Evolutionary conservation across 106 monocot species (phyloP).

Genomic region (Iris macrosiphon): DNA sequence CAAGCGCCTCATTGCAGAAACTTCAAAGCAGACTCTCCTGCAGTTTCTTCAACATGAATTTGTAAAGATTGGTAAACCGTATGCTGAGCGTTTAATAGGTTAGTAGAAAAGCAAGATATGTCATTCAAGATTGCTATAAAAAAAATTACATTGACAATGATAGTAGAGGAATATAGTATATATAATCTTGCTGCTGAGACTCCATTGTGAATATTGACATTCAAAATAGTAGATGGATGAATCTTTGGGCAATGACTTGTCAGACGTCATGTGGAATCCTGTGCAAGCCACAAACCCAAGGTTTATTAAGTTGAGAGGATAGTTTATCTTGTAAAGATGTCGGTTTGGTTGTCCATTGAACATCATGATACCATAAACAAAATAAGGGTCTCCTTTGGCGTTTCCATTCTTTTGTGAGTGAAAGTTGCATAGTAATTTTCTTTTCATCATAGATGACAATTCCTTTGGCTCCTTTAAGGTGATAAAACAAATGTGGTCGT

Average conservation of each 20-base stretch:
- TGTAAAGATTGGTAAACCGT: conserved; percentile 88
- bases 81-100: conserved; percentile 97
- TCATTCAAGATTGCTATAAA: not conserved
- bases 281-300: too few relatives aligned
- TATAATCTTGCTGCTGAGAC: too few relatives aligned
- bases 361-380: not conserved
- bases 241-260: too few relatives aligned
- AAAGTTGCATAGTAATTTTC: too few relatives aligned
- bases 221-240: not conserved
- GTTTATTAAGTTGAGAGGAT: too few relatives aligned
- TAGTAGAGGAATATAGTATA: too few relatives aligned
- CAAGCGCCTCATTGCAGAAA: conserved; percentile 83
- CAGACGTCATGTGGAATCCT: too few relatives aligned
- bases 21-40: conserved; percentile 80
- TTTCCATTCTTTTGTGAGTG: too few relatives aligned
- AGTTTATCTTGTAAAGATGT: too few relatives aligned
- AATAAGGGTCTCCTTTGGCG: too few relatives aligned
- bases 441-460: too few relatives aligned
- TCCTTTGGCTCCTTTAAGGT: not conserved
- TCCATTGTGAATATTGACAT: not conserved
- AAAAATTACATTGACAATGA: too few relatives aligned
- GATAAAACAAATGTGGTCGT: not conserved
- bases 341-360: not conserved
- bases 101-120: conserved; percentile 3
- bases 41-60: conserved; percentile 99